Percentiles rank a stretch among this genome's conserved stretches.
These are phyloP conservation scores for Pistacia atlantica DNA, from an alignment of 345 rosid species.

Conservation along the genomic window DNA sequence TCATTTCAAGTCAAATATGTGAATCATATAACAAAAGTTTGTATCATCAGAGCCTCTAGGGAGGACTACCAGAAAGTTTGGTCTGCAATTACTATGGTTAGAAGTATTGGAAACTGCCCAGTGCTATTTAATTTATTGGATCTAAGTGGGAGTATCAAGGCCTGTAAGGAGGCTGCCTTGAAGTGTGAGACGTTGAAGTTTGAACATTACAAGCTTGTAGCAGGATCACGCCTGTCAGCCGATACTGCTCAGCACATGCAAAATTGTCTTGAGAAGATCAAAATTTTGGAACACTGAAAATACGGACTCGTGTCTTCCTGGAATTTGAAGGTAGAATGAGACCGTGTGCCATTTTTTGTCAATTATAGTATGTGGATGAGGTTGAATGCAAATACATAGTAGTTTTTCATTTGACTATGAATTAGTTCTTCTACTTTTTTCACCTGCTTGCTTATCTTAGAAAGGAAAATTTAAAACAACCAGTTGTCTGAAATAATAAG, in stretches of 20 bases:
- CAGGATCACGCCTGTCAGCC: constrained; percentile 41
- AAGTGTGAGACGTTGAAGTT: constrained; percentile 80
- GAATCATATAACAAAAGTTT: constrained; percentile 71
- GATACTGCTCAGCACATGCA: constrained; percentile 61
- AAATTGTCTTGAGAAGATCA: constrained; percentile 63
- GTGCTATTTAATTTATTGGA: constrained; percentile 70
- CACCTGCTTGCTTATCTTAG: neutral
- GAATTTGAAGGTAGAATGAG: neutral
- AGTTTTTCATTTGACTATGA: neutral
- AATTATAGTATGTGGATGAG: neutral
- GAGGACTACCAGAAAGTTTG: constrained; percentile 74
- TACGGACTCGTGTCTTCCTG: neutral
- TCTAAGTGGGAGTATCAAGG: constrained; percentile 64
- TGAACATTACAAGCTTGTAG: constrained; percentile 57
- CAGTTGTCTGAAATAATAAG: neutral
- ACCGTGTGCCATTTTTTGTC: neutral
- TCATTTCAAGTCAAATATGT: constrained; percentile 76
- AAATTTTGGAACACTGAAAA: constrained; percentile 44
- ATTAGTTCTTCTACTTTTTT: no score
- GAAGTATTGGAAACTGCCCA: constrained; percentile 59
- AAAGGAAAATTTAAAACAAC: neutral
- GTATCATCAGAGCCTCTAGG: constrained; percentile 69
- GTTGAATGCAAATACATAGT: no score
- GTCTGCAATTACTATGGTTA: constrained; percentile 75
- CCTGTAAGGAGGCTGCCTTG: constrained; percentile 65